phyloP scores from a whole-genome alignment of 2,329 filamentous ascomycete genomes.

The Beauveria brongniartii region DNA sequence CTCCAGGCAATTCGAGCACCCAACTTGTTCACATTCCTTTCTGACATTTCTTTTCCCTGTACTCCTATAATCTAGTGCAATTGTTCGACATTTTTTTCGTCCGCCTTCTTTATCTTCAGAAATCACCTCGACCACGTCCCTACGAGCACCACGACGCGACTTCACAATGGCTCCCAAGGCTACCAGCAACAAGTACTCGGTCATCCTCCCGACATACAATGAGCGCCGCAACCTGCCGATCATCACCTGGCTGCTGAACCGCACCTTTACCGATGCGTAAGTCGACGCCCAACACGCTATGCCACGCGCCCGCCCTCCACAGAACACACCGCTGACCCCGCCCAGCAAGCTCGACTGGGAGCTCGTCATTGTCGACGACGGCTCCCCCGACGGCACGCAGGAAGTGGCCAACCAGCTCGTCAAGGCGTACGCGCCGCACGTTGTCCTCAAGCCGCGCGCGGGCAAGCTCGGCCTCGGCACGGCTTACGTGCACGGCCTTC shows the following conservation, averaged over 20 bases:
- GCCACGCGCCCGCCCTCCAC: no score
- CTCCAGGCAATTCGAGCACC: conserved; percentile 5
- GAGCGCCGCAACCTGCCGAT: conserved; percentile 96
- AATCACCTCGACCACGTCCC: background rate
- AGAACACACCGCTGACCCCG: background rate
- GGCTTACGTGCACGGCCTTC: conserved; percentile 88
- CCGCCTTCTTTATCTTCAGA: background rate
- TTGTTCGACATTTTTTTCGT: background rate
- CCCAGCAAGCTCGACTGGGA: conserved; percentile 88
- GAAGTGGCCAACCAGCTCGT: conserved; percentile 84
- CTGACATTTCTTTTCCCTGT: background rate
- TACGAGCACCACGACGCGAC: background rate
- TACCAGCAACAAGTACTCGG: conserved; percentile 73
- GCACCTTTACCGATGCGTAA: conserved; percentile 83
- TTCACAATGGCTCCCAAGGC: conserved; percentile 36
- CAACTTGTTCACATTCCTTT: conserved; percentile 10
- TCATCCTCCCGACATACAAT: conserved; percentile 97
- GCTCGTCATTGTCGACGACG: conserved; percentile 96
- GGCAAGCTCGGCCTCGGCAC: conserved; percentile 97
- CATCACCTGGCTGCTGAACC: conserved; percentile 87
- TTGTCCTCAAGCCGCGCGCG: conserved; percentile 77
- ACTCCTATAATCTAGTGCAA: background rate
- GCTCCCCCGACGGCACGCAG: conserved; percentile 91
- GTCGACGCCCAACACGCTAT: conserved; percentile 17
- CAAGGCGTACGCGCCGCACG: conserved; percentile 70